Conservation (phyloP, 2,329 filamentous ascomycete species). For the Ophiocordyceps camponoti-saundersi region DNA sequence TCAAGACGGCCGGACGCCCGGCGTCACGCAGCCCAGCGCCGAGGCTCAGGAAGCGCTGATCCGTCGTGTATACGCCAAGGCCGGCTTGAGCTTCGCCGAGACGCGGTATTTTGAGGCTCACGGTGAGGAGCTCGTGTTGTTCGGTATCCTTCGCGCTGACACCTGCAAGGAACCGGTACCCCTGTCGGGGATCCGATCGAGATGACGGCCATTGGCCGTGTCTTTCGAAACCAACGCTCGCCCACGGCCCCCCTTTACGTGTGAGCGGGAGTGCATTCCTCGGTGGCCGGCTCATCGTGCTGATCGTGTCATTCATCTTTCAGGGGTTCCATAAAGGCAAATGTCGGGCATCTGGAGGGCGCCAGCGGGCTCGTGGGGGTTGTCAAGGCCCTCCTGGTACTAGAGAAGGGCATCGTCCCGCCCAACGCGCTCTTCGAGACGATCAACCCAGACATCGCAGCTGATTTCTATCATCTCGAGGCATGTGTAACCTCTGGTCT, state of each 20-base stretch:
- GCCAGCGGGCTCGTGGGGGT: constrained; percentile 10
- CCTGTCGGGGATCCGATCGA: constrained; percentile 21
- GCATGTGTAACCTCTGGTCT: constrained; percentile 10
- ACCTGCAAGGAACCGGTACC: constrained; percentile 15
- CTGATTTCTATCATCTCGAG: constrained; percentile 12
- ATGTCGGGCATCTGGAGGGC: constrained; percentile 13
- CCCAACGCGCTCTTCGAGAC: constrained; percentile 7
- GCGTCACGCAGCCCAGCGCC: constrained; percentile 20
- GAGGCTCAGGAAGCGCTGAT: constrained; percentile 14
- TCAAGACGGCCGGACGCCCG: constrained; percentile 20
- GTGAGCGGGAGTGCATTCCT: not conserved
- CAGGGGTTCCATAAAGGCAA: constrained; percentile 10
- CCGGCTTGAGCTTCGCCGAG: constrained; percentile 4
- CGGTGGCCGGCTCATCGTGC: not conserved
- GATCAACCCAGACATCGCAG: constrained; percentile 5
- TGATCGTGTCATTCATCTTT: not conserved
- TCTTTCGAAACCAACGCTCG: constrained; percentile 9
- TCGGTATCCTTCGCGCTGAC: not conserved
- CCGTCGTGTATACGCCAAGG: constrained; percentile 10
- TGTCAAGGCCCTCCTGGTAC: constrained; percentile 10
- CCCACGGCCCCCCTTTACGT: not conserved
- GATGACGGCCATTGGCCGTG: constrained; percentile 12
- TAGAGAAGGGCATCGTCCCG: constrained; percentile 10
- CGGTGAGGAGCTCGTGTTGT: not conserved
- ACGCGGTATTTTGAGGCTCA: constrained; percentile 7